Evolutionary conservation across 2,329 filamentous ascomycete genomes (phyloP), one percentile per base, ranked within the genome.

Genomic region (Mollisia scopiformis): DNA sequence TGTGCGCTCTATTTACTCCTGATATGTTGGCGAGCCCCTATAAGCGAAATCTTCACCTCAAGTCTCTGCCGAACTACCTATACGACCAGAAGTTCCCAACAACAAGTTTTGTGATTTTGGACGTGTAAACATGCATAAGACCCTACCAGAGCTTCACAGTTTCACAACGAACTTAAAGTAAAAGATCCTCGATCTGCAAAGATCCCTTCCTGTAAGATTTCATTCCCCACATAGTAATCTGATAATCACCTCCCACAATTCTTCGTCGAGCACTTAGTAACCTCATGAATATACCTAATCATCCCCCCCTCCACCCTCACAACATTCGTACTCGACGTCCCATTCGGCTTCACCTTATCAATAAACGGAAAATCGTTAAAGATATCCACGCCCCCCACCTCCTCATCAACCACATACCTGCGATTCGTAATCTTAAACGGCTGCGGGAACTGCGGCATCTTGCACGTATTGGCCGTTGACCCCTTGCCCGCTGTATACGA

Each of bases 321-420:
- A 3, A 62, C 25, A 57, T 64, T 61, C 21, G 37, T 61, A 58
- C 64, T 64, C 6, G 49, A 39, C 33, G 59, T 57, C 16, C 49
- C 59, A 50, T 64, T 58, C 21, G 62, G 62, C 51, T 53, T 62
- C 50, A 55, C 30, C 23, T 51, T 54, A 35, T 62, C 58, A 60
- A 59, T 57, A 30, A 61, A 61, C 28, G 47, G 59, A 21, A 61
- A 61, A 28, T 61, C 35, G 43, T 57, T 55, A 57, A 59, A 66
- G 8, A 66, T 61, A 55, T 61, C 58, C 41, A 66, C 59, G 2
- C 49, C 58, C 0, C 64, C 64, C 13, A 64, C n/a, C 41, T 47
- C 56, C 52, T 62, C 59, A 55, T 64, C 64, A 56, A 66, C 33
- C n/a, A 66, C 59, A 59, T 66, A 66, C 6, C 58, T 33, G 3